Evolutionary conservation across 805 yeast species (phyloP), one percentile per base, ranked within the genome.

Genomic region (Teunomyces aglyptinius): DNA sequence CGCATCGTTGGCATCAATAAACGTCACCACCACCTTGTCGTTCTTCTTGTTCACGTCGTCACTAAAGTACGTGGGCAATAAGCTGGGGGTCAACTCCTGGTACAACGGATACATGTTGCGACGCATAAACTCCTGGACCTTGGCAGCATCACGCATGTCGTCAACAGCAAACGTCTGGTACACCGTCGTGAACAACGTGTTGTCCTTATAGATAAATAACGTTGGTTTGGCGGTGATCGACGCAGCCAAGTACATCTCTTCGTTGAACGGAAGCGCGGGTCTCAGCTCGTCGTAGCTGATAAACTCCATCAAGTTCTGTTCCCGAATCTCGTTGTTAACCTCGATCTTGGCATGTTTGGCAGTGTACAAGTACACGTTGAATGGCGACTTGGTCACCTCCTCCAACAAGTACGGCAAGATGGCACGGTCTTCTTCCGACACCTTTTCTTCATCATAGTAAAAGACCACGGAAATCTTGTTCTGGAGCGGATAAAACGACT

Each of bases 91-190:
- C 43, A 86, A 63, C 52, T 82, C 83, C 43, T 71, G 75, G 40
- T 80, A 64, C 10, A 74, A 61, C 4, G 91, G 89, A 39, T 68
- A 61, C 15, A 80, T 68, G 52, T 78, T 71, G 39, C 67, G 62
- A 26, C 62, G 58, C 24, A 86, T 63, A 70, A 85, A 86, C 12
- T 74, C 59, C 51, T 72, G 58, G 7, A 86, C 69, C 33, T 67
- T 62, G 18, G 68, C 69, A 13, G 63, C 63, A 51, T 79, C 74
- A 51, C 94, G 73, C 46, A 78, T 74, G 53, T 85, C 88, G 41
- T 80, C 80, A 5, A 89, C 78, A 0, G 83, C 82, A 63, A 79
- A 81, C 46, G 80, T 81, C 53, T 79, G 86, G 52, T 63, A 83
- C 4, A 83, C 75, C 4, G 68, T 65, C 0, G 87, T 75, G 27